Base-by-base conservation (phyloP, 768 basidiomycete species). In the Candolleomyces eurysporus region DNA sequence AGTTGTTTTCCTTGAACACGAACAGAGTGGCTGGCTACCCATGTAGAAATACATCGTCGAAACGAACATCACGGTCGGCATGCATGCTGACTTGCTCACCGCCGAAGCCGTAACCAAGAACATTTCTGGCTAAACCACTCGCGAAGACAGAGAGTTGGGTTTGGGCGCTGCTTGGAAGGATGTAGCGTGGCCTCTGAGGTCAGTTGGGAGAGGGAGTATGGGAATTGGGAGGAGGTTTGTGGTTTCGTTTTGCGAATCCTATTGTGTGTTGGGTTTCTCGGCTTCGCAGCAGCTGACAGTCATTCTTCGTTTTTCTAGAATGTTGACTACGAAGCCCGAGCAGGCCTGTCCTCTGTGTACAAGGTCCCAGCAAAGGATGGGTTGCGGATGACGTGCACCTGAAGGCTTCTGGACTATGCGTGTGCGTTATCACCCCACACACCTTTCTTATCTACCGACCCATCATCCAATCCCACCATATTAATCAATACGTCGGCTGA, bases 31-130 rank as follows among this genome's bases (percentile, higher is more conserved):
- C 3, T 91, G 91, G 90, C 74, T 93, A 42, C 92, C 92, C 0
- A 92, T 93, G 90, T 94, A 91, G 92, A 93, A 92, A 74, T 93
- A 93, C 63, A 81, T 93, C 13, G 84, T 89, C 77, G 89, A 94
- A 68, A 92, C 91, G 1, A 94, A 91, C 65, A 92, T 92, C 65
- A 94, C 93, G 91, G 86, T 85, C 16, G 88, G 80, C 10, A 92
- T 90, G 0, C 90, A 94, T 64, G 89, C 90, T 8, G 90, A 91
- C 66, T 91, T 89, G 2, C 82, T 90, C 39, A 78, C 91, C 26
- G 86, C 90, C 0, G 88, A 90, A 69, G 89, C 88, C 0, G 84
- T 85, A 10, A 64, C 85, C 30, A 91, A 91, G 73, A 86, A 86
- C 9, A 72, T 90, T 13, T 14, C 49, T 2, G 78, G 75, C 0